Conservation (phyloP, 768 basidiomycete genomes). For the Macrolepiota dolichaula region DNA sequence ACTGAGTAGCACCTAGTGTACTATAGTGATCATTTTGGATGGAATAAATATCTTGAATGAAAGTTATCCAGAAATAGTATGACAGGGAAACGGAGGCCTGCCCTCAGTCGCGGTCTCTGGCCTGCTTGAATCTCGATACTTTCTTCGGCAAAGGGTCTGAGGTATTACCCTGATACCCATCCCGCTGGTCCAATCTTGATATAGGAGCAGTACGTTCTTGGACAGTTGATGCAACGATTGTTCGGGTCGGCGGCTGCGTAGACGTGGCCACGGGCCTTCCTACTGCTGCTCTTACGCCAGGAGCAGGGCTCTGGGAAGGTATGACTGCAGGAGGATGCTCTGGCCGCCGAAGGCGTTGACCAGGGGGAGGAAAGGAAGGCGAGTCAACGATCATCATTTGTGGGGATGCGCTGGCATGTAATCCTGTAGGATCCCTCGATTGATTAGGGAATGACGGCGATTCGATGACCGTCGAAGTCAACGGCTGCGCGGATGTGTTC, state of each 20-base stretch:
- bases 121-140: slow-evolving; percentile 27
- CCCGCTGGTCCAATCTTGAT: not conserved
- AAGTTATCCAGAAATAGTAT: not conserved
- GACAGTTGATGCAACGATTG: slow-evolving; percentile 8
- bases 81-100: not conserved
- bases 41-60: not conserved
- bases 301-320: slow-evolving; percentile 2
- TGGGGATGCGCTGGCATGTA: not conserved
- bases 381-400: slow-evolving; percentile 32
- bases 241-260: not conserved
- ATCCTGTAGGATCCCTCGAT: not conserved
- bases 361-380: slow-evolving; percentile 32
- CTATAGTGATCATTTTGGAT: not conserved
- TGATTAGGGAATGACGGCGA: slow-evolving; percentile 11
- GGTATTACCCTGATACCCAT: not conserved
- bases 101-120: slow-evolving; percentile 13
- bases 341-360: slow-evolving; percentile 13
- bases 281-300: not conserved
- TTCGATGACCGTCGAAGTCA: slow-evolving; percentile 2
- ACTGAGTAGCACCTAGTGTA: not conserved
- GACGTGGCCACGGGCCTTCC: not conserved
- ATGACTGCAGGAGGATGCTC: slow-evolving; percentile 19
- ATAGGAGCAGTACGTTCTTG: slow-evolving; percentile 5
- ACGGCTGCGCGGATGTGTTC: not conserved
- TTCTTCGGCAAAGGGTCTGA: slow-evolving; percentile 17